phyloP scores from a whole-genome alignment of 495 filamentous ascomycete genomes.

The Physcia stellaris region DNA sequence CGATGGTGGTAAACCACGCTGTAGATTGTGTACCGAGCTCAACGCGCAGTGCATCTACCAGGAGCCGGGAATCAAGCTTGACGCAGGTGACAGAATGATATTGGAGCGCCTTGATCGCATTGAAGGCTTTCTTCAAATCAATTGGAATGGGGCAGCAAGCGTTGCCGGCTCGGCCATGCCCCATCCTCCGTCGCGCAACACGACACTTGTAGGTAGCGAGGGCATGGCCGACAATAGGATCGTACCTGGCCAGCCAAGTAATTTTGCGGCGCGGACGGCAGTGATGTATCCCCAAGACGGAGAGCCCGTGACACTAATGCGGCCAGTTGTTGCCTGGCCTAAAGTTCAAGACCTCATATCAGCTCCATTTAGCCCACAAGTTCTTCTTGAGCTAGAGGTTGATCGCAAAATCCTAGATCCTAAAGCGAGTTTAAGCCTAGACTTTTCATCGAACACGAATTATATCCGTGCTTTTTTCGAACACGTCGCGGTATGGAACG shows the following conservation, averaged over 20 bases:
- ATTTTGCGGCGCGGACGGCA: no score
- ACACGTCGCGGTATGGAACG: constrained; percentile 72
- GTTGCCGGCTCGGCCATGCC: background rate
- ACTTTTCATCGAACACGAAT: background rate
- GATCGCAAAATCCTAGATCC: background rate
- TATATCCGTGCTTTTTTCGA: constrained; percentile 65
- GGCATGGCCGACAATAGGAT: no score
- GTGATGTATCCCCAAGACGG: no score
- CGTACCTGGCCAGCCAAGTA: no score
- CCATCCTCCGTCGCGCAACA: background rate
- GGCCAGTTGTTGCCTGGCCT: background rate
- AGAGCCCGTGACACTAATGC: background rate
- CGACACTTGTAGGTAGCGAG: no score
- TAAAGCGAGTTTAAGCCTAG: background rate
- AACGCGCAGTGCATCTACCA: constrained; percentile 74
- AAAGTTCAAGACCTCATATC: background rate
- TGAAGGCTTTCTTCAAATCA: constrained; percentile 62
- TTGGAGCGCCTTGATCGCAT: constrained; percentile 63
- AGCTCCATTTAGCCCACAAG: background rate
- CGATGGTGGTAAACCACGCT: constrained; percentile 72
- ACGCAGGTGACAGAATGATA: constrained; percentile 75
- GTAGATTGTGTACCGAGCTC: constrained; percentile 68
- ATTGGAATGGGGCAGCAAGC: constrained; percentile 22
- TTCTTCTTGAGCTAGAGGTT: background rate
- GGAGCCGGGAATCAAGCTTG: constrained; percentile 76